phyloP scores from a whole-genome alignment of 2,329 filamentous ascomycete genomes.

The Ampelomyces quisqualis region DNA sequence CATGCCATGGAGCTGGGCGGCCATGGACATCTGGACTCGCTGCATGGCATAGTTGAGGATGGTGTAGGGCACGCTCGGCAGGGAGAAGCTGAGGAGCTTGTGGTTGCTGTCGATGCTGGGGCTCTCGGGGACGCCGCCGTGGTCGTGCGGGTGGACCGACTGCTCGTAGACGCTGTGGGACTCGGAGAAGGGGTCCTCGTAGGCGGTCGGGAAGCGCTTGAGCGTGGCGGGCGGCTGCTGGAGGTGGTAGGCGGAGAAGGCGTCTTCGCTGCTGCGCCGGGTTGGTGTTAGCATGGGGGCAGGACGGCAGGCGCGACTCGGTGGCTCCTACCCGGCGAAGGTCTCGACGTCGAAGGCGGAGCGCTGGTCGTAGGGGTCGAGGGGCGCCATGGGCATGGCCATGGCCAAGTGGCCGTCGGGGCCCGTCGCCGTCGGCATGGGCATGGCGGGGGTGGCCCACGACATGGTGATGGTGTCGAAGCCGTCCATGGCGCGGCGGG shows the following conservation, averaged over 20 bases:
- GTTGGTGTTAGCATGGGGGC: constrained; percentile 29
- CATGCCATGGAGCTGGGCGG: constrained; percentile 81
- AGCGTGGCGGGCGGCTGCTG: constrained; percentile 44
- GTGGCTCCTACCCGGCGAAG: constrained; percentile 56
- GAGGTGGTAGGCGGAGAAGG: constrained; percentile 48
- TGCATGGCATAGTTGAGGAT: constrained; percentile 65
- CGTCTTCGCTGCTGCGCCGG: constrained; percentile 52
- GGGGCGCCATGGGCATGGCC: constrained; percentile 48
- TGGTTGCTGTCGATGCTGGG: constrained; percentile 65
- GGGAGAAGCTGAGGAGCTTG: constrained; percentile 55
- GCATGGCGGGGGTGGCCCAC: constrained; percentile 57
- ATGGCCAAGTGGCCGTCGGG: constrained; percentile 42
- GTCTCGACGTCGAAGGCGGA: constrained; percentile 62
- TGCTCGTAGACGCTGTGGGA: constrained; percentile 52
- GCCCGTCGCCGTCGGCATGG: constrained; percentile 55
- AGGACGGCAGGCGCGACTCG: constrained; percentile 17
- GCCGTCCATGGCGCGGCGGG: constrained; percentile 55
- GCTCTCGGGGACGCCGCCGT: constrained; percentile 49
- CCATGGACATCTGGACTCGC: constrained; percentile 65
- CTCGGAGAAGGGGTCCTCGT: constrained; percentile 55
- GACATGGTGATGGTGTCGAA: constrained; percentile 64
- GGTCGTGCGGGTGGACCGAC: constrained; percentile 49
- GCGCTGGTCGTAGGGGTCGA: constrained; percentile 60
- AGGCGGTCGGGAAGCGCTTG: constrained; percentile 54
- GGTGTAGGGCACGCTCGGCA: constrained; percentile 55